Percentiles rank a stretch among this genome's conserved stretches.
phyloP scores from a whole-genome alignment of 1,284 basidiomycete genomes.

The Pyrrhoderma lamaoense region DNA sequence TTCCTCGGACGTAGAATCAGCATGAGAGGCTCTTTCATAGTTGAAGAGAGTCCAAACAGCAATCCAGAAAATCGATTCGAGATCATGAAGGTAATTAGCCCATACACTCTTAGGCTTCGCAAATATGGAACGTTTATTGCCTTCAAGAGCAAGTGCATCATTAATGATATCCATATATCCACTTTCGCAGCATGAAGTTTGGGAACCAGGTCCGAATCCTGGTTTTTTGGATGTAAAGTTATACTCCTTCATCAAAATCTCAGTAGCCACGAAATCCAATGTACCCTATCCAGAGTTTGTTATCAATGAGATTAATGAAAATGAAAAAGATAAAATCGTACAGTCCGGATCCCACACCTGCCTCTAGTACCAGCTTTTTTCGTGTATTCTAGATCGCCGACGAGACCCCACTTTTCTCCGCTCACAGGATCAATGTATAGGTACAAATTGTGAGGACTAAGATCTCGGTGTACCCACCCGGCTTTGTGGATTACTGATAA shows the following conservation, averaged over 20 bases:
- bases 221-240: too few species aligned
- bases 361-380: background rate
- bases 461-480: conserved; percentile 4
- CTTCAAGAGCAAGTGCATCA: too few species aligned
- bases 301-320: background rate
- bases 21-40: too few species aligned
- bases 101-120: too few species aligned
- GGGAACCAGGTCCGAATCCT: too few species aligned
- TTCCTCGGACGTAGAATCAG: too few species aligned
- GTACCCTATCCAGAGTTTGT: background rate
- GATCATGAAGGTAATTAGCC: too few species aligned
- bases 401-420: background rate
- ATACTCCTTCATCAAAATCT: background rate
- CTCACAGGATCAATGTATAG: background rate
- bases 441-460: conserved; percentile 4
- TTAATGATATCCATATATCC: too few species aligned
- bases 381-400: conserved; percentile 8
- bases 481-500: background rate
- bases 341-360: background rate
- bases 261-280: background rate
- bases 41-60: too few species aligned
- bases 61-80: too few species aligned
- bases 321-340: background rate
- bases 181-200: too few species aligned
- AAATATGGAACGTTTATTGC: too few species aligned